Base-by-base conservation (phyloP, 805 yeast species). In the Candida silvatica region DNA sequence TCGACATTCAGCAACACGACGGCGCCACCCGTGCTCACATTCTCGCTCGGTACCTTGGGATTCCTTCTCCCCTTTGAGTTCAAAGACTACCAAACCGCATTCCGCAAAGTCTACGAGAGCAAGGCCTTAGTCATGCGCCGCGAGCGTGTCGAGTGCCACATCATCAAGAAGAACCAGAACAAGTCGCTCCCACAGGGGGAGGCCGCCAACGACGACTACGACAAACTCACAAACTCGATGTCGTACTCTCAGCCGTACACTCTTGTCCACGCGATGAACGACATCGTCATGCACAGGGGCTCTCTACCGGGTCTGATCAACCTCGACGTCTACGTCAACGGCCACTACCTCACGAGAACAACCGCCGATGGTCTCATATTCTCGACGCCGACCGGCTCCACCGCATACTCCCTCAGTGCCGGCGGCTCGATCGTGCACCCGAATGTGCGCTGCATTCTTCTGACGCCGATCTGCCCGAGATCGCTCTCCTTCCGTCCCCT, bases 361-460 rank as follows among this genome's bases (percentile, higher is more conserved):
- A 82, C 90, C 0, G 95, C 94, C 1, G 97, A 90, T 57, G 97
- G 97, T 26, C 69, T 88, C 6, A 74, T 78, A 4, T 66, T 86
- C 31, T 70, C 92, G 3, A 83, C 97, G 0, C 97, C 97, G 14
- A 88, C 97, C 0, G 97, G 97, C 0, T 84, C 95, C 7, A 88
- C 97, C 0, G 96, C 97, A 0, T 88, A 88, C 51, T 83, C 95
- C 1, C 62, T 88, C 35, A 74, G 85, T 20, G 75, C 94, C 1
- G 97, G 97, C 11, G 97, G 97, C 2, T 77, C 95, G 11, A 88
- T 88, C 39, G 90, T 85, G 2, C 94, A 88, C 44, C 97, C 97
- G 0, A 60, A 77, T 35, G 94, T 88, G 6, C 80, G 86, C 12
- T 80, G 92, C 40, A 78, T 85, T 8, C 60, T 88, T 31, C 56